Percentiles rank a stretch among this genome's conserved stretches.
Conservation (phyloP, 192 early-diverging fungal genomes). For the Coemansia sp. region DNA sequence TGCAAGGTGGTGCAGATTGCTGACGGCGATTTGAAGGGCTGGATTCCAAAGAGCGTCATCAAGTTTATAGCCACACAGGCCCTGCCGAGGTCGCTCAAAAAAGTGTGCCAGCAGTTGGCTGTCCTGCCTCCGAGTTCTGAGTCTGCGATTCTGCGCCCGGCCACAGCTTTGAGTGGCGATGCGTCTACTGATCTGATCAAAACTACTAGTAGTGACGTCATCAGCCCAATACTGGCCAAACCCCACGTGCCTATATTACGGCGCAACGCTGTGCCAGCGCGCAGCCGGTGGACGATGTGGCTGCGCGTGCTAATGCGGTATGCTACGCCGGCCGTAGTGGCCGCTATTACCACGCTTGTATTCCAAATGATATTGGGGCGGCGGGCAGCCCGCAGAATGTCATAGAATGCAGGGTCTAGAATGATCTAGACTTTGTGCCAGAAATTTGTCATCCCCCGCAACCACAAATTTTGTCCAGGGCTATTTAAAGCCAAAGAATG, state of each 20-base stretch:
- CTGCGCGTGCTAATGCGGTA: slow-evolving; percentile 26
- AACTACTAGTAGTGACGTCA: no score
- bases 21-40: slow-evolving; percentile 53
- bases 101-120: slow-evolving; percentile 43
- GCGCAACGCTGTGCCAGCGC: neutral
- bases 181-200: no score
- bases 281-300: slow-evolving; percentile 21
- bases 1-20: slow-evolving; percentile 52
- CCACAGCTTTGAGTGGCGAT: no score
- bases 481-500: slow-evolving; percentile 1
- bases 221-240: no score
- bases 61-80: slow-evolving; percentile 57
- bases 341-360: slow-evolving; percentile 36
- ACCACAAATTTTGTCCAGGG: neutral
- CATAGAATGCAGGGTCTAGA: neutral
- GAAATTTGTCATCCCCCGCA: slow-evolving; percentile 1
- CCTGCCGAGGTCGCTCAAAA: slow-evolving; percentile 52
- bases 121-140: slow-evolving; percentile 14
- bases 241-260: no score
- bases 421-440: neutral
- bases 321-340: slow-evolving; percentile 44
- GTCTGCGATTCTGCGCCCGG: slow-evolving; percentile 26
- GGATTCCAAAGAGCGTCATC: slow-evolving; percentile 54
- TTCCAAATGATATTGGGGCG: slow-evolving; percentile 10
- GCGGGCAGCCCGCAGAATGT: slow-evolving; percentile 1